These are phyloP conservation scores for Fraxinus paxiana DNA, from an alignment of 305 asterid species.

Conservation along the genomic window DNA sequence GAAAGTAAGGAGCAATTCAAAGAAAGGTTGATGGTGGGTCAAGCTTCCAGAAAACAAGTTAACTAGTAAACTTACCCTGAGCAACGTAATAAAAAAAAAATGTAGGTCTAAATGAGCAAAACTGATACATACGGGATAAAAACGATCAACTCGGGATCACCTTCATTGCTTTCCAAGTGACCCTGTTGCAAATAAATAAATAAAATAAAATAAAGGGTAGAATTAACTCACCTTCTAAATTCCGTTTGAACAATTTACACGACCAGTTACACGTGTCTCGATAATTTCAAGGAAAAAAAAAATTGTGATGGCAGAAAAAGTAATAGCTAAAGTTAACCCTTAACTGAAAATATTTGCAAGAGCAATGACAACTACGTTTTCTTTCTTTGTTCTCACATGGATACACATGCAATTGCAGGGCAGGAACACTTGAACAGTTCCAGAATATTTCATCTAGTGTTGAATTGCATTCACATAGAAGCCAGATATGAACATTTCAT, in stretches of 20 bases:
- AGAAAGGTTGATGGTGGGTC: neutral
- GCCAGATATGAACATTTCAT: neutral
- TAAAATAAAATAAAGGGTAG: slow-evolving; percentile 1
- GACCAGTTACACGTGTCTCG: neutral
- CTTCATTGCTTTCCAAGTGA: slow-evolving; percentile 91
- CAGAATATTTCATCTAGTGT: neutral
- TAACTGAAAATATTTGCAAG: neutral
- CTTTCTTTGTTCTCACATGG: neutral
- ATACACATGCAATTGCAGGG: neutral
- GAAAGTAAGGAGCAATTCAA: neutral
- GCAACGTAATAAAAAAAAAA: neutral
- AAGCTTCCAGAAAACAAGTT: neutral
- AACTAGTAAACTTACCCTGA: neutral
- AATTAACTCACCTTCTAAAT: slow-evolving; percentile 5
- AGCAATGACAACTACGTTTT: neutral
- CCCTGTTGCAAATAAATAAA: slow-evolving; percentile 48
- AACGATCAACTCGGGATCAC: slow-evolving; percentile 93
- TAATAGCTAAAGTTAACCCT: neutral
- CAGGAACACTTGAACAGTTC: neutral
- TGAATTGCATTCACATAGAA: neutral
- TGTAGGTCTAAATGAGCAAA: neutral
- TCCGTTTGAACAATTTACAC: neutral
- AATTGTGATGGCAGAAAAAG: neutral
- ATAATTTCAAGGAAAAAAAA: neutral
- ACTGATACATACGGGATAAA: slow-evolving; percentile 77